phyloP scores from a whole-genome alignment of 257 asterid species.

The Rauvolfia tetraphylla region DNA sequence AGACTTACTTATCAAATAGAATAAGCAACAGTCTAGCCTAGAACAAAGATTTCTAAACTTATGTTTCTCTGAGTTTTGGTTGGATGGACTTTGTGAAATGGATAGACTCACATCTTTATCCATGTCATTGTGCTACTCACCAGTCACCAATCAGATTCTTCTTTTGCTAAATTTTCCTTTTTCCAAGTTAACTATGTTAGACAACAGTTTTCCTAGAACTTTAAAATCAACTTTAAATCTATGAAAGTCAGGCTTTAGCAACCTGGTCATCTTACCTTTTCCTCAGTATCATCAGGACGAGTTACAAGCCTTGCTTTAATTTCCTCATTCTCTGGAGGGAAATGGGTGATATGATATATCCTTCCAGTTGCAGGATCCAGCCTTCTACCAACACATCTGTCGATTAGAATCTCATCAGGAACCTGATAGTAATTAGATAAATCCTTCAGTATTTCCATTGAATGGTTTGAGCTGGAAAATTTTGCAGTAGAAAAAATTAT shows the following conservation, averaged over 20 bases:
- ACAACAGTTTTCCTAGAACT: background rate
- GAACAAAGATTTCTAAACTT: background rate
- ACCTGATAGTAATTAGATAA: constrained; percentile 50
- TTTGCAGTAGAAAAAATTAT: background rate
- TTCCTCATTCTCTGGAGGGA: constrained; percentile 84
- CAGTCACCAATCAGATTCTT: background rate
- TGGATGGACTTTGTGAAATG: background rate
- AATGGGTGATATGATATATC: constrained; percentile 63
- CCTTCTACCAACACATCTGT: constrained; percentile 90
- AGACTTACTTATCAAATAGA: background rate
- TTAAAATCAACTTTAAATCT: background rate
- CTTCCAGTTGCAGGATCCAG: constrained; percentile 80
- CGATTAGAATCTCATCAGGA: constrained; percentile 70
- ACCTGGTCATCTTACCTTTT: constrained; percentile 49
- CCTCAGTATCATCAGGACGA: constrained; percentile 90
- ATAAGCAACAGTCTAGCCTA: background rate
- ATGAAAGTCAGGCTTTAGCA: background rate
- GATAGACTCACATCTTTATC: background rate
- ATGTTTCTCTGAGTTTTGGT: background rate
- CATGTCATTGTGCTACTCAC: background rate
- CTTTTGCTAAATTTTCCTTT: background rate
- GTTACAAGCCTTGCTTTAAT: constrained; percentile 65
- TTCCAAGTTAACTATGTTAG: background rate
- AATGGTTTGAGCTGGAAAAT: background rate
- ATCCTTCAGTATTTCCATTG: background rate